Evolutionary conservation across 805 yeast species (phyloP).

Genomic region (Wickerhamiella qilinensis): DNA sequence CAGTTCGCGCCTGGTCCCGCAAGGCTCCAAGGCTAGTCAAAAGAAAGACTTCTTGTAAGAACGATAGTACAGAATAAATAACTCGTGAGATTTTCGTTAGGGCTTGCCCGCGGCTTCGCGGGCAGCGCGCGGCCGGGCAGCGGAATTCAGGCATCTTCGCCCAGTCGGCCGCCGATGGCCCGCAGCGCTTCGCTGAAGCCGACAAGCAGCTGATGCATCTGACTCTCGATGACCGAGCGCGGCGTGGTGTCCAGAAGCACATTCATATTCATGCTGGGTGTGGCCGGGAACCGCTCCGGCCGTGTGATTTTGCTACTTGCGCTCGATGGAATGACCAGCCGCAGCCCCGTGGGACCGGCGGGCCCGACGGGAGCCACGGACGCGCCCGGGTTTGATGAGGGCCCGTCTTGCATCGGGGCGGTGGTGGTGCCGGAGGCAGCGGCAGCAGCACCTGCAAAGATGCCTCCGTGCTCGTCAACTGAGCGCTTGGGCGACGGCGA

Average conservation of each 20-base stretch:
- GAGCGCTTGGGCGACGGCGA: conserved; percentile 8
- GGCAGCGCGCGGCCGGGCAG: too few relatives aligned
- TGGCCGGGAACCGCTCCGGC: conserved; percentile 14
- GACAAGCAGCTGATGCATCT: conserved; percentile 19
- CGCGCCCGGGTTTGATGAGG: neutral
- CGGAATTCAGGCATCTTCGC: conserved; percentile 1
- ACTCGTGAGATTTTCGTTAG: too few relatives aligned
- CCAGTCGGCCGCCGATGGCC: conserved; percentile 3
- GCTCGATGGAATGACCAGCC: conserved; percentile 5
- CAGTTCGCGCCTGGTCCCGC: too few relatives aligned
- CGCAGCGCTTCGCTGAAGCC: conserved; percentile 16
- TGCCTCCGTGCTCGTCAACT: neutral
- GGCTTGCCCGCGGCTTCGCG: too few relatives aligned
- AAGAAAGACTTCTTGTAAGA: too few relatives aligned
- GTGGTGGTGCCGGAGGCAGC: too few relatives aligned
- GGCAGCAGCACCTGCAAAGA: neutral
- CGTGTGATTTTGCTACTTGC: neutral
- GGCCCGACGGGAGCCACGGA: too few relatives aligned
- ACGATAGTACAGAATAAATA: too few relatives aligned
- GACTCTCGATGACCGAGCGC: conserved; percentile 18
- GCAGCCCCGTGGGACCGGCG: neutral
- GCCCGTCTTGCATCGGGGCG: too few relatives aligned
- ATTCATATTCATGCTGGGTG: conserved; percentile 22
- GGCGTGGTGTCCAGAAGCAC: conserved; percentile 26
- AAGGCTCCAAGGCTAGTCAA: too few relatives aligned